Evolutionary conservation across 2,329 filamentous ascomycete species (phyloP), one percentile per base, ranked within the genome.

Genomic region (Fusarium abutilonis): DNA sequence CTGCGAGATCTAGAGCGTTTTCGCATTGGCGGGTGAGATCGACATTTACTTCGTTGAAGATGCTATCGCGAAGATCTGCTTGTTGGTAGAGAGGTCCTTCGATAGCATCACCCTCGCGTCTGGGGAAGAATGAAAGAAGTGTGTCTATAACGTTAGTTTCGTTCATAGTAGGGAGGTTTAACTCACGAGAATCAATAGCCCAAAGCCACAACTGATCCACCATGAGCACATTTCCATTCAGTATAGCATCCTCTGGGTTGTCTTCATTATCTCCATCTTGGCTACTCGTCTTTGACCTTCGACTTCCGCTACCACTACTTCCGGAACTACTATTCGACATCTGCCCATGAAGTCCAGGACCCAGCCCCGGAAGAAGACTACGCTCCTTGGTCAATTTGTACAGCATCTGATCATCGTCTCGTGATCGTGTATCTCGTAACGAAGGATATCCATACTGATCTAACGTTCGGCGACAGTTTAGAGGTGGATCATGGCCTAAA

Each of bases 381-480:
- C 80, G 73, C 52, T 83, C 76, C 63, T 85, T 86, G 2, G 85
- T 87, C 2, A 88, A 74, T 64, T 89, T 89, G 72, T 88, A 89
- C 7, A 89, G 73, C 83, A 89, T 88, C 70, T 89, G 86, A 38
- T 89, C 86, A 39, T 87, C 85, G 38, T 89, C 87, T 15, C 86
- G 76, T 0, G 84, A 83, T 38, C 84, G 75, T 0, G 86, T 89
- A 31, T 88, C 86, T 9, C 81, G 76, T 0, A 89, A 74, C 3
- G 84, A 85, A 0, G 86, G 86, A 50, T 89, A 88, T 0, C 84
- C 85, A 52, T 82, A 89, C 63, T 89, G 86, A 55, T 89, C 86
- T 6, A 89, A 69, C 0, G 86, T 88, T 6, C 86, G 79, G 1
- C 86, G 81, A 32, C 83, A 82, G 66, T 89, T 87, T 1, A 89